Percentiles rank a stretch among this genome's conserved stretches.
These are phyloP conservation scores for Aspergillus novofumigatus DNA, from an alignment of 2,329 filamentous ascomycete species.

Conservation along the genomic window DNA sequence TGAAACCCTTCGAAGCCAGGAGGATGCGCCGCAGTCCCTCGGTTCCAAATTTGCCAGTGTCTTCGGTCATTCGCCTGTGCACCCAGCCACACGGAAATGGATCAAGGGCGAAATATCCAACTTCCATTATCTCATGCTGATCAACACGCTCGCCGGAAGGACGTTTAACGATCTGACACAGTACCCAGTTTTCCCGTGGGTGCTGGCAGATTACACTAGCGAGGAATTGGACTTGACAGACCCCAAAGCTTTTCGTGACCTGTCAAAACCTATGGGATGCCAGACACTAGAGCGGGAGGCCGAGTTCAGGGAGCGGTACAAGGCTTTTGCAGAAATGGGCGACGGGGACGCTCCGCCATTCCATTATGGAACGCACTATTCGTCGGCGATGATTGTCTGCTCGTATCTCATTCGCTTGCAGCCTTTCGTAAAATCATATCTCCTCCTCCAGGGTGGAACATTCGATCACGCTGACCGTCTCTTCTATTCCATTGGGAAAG, in stretches of 20 bases:
- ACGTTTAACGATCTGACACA: conserved; percentile 98
- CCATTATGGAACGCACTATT: conserved; percentile 98
- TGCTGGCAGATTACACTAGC: conserved; percentile 91
- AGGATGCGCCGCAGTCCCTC: conserved; percentile 62
- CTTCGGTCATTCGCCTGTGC: conserved; percentile 77
- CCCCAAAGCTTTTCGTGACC: conserved; percentile 79
- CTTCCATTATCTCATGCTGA: conserved; percentile 97
- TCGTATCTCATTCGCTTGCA: conserved; percentile 93
- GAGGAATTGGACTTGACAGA: conserved; percentile 84
- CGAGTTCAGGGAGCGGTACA: conserved; percentile 79
- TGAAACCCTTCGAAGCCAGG: conserved; percentile 70
- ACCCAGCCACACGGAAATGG: conserved; percentile 85
- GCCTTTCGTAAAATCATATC: conserved; percentile 92
- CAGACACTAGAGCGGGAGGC: conserved; percentile 72
- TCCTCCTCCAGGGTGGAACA: conserved; percentile 87
- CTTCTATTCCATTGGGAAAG: conserved; percentile 87
- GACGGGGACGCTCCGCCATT: conserved; percentile 73
- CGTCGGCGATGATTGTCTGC: conserved; percentile 96
- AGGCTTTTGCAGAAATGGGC: conserved; percentile 84
- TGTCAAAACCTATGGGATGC: conserved; percentile 94
- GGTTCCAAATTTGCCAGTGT: conserved; percentile 89
- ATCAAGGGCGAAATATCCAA: conserved; percentile 93
- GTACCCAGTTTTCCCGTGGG: conserved; percentile 97
- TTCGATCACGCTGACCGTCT: conserved; percentile 95
- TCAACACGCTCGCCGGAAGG: conserved; percentile 94